A percentile compares a stretch with the other conserved stretches of the same genome.
Conservation (phyloP, 306 rosid genomes). For the Pyrus pyrifolia region DNA sequence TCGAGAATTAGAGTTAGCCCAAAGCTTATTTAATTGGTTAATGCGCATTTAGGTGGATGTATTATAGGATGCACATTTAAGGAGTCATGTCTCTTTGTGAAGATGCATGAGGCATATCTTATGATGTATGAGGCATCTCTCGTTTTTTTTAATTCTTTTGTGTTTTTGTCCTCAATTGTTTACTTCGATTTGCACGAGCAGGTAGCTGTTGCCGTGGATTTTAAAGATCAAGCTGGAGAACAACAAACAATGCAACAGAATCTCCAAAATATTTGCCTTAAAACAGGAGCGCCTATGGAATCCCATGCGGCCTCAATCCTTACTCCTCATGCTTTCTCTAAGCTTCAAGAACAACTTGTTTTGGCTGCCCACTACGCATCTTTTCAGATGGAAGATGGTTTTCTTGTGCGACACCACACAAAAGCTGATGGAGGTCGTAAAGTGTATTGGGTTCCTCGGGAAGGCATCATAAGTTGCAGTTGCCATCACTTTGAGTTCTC, state of each 20-base stretch:
- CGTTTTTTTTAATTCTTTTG: not conserved
- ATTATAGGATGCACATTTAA: not conserved
- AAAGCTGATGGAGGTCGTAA: constrained; percentile 82
- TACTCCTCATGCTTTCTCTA: constrained; percentile 87
- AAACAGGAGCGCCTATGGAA: constrained; percentile 99
- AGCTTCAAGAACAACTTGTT: constrained; percentile 94
- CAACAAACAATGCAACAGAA: constrained; percentile 98
- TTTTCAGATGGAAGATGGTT: constrained; percentile 76
- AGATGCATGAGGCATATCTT: not conserved
- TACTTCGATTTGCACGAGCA: constrained; percentile 33
- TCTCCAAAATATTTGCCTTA: constrained; percentile 88
- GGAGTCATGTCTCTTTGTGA: too few relatives aligned
- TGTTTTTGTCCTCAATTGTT: constrained; percentile 2
- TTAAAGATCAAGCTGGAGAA: constrained; percentile 95
- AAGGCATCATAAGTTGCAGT: constrained; percentile 88
- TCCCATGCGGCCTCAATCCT: constrained; percentile 83
- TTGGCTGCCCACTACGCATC: constrained; percentile 96
- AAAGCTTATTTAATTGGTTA: not conserved
- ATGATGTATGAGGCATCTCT: not conserved
- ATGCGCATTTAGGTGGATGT: not conserved
- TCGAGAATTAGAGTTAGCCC: not conserved
- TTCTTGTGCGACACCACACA: constrained; percentile 94
- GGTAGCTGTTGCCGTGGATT: constrained; percentile 94
- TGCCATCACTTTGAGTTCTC: constrained; percentile 93
- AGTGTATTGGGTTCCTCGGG: constrained; percentile 73